phyloP scores from a whole-genome alignment of 345 rosid genomes.

The Lepidium africanum region DNA sequence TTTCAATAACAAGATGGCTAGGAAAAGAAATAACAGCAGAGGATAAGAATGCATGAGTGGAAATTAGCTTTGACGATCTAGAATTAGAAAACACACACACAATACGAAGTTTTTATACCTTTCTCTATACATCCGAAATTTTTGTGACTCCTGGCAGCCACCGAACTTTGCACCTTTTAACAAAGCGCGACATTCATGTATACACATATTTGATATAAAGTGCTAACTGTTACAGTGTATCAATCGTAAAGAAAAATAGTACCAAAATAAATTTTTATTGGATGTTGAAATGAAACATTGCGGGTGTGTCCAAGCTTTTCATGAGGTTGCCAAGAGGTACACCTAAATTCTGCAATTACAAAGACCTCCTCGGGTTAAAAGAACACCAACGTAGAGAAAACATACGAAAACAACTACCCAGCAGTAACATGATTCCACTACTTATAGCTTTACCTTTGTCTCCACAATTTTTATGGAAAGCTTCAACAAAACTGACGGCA shows the following conservation, averaged over 20 bases:
- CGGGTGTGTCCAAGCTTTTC: conserved; percentile 73
- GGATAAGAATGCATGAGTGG: neutral
- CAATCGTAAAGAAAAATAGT: conserved; percentile 16
- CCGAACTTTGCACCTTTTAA: conserved; percentile 83
- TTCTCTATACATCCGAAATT: conserved; percentile 69
- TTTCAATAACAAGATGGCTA: conserved; percentile 79
- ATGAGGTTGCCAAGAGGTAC: conserved; percentile 70
- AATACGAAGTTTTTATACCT: conserved; percentile 35
- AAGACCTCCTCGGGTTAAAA: neutral
- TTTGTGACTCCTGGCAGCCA: conserved; percentile 81
- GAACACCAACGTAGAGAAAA: neutral
- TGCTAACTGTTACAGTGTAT: neutral
- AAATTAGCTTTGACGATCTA: conserved; percentile 15
- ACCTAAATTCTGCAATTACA: conserved; percentile 59
- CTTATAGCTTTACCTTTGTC: conserved; percentile 67
- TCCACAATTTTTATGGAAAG: conserved; percentile 75
- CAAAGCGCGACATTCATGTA: conserved; percentile 15
- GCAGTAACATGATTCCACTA: conserved; percentile 9
- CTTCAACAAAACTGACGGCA: conserved; percentile 52
- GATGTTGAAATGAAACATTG: conserved; percentile 83
- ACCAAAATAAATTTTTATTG: conserved; percentile 95
- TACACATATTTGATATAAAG: conserved; percentile 1
- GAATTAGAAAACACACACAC: neutral
- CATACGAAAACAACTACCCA: neutral
- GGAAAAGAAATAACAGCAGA: conserved; percentile 15